Conservation (phyloP, 1,139 yeast species). For the Diutina neorugosa region DNA sequence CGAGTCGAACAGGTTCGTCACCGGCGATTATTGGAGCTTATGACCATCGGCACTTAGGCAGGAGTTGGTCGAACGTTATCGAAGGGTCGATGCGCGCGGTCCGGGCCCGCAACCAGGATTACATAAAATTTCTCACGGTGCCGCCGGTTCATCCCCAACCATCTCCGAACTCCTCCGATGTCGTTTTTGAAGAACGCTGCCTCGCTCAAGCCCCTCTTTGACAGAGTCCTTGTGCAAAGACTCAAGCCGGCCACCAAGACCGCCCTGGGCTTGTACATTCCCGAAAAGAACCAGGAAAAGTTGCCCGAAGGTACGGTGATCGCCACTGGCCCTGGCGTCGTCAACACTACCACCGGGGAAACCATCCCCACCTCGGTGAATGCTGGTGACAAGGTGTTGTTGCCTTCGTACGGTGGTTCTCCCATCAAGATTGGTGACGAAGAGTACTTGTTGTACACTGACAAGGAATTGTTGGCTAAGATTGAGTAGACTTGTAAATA, state of each 20-base stretch:
- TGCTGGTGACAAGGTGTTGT: constrained; percentile 86
- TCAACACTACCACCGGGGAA: constrained; percentile 50
- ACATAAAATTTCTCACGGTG: neutral
- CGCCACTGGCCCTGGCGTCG: constrained; percentile 78
- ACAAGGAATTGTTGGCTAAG: constrained; percentile 89
- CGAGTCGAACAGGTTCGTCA: neutral
- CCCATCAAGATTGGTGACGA: constrained; percentile 78
- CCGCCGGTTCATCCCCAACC: neutral
- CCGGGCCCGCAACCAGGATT: neutral
- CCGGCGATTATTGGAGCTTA: neutral
- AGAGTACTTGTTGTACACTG: constrained; percentile 71
- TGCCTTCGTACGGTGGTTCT: constrained; percentile 85
- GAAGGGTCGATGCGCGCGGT: neutral
- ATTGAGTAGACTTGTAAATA: constrained; percentile 24
- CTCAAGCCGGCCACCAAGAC: constrained; percentile 86
- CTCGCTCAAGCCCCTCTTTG: constrained; percentile 82
- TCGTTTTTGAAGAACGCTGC: constrained; percentile 74
- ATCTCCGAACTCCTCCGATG: no score
- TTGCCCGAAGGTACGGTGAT: constrained; percentile 72
- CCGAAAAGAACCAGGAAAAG: constrained; percentile 94
- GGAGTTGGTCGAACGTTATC: neutral
- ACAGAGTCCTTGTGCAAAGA: constrained; percentile 92
- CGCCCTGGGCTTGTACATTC: constrained; percentile 88
- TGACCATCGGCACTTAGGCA: neutral
- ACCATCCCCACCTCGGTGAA: constrained; percentile 60